Evolutionary conservation across 805 yeast species (phyloP).

Genomic region (Cyberlindnera samutprakarnensis): DNA sequence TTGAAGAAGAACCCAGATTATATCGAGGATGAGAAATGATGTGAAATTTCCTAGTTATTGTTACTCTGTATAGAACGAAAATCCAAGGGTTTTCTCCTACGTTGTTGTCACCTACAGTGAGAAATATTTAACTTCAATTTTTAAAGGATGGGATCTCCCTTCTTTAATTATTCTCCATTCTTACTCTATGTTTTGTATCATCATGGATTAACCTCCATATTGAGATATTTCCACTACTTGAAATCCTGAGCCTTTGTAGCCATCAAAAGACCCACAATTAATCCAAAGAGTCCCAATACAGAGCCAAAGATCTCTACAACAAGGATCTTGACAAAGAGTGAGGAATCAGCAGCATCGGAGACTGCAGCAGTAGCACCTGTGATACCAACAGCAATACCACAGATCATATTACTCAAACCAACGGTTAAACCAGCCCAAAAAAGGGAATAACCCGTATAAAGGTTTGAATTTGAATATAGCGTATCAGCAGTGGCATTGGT

Average conservation of each 20-base stretch:
- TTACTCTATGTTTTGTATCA: no score
- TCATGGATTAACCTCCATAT: no score
- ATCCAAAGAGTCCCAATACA: conserved; percentile 90
- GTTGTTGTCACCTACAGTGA: no score
- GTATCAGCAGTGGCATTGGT: conserved; percentile 55
- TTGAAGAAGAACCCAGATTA: conserved; percentile 85
- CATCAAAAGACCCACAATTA: conserved; percentile 95
- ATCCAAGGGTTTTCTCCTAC: no score
- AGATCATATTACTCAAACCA: conserved; percentile 84
- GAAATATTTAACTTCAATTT: no score
- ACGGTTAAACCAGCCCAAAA: conserved; percentile 99
- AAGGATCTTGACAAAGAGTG: conserved; percentile 89
- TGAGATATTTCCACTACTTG: no score
- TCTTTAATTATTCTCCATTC: conserved; percentile 1
- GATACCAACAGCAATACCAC: conserved; percentile 96
- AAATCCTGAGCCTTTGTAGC: conserved; percentile 92
- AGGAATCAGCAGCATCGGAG: conserved; percentile 94
- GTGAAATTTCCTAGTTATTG: not conserved
- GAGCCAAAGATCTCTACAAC: conserved; percentile 98
- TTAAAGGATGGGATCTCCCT: no score
- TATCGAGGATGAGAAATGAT: conserved; percentile 43
- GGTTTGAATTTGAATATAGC: conserved; percentile 70
- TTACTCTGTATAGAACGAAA: not conserved
- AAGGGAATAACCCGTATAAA: conserved; percentile 90
- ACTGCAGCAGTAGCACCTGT: conserved; percentile 99